phyloP scores from a whole-genome alignment of 106 monocot species.

The Allium sativum region DNA sequence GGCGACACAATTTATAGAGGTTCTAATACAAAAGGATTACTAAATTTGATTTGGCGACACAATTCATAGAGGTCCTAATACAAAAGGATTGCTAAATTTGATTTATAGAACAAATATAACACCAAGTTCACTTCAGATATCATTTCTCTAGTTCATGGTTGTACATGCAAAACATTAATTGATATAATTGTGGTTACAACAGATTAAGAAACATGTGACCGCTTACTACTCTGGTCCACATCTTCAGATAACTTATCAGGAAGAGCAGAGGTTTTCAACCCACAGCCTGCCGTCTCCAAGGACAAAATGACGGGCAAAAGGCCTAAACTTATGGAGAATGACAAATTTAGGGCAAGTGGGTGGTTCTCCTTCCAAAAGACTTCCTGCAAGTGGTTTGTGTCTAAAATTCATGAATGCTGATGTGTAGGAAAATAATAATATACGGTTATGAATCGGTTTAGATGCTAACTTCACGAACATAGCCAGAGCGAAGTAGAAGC shows the following conservation, averaged over 20 bases:
- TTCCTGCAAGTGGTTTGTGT: slow-evolving; percentile 33
- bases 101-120: too few relatives aligned
- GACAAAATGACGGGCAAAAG: slow-evolving; percentile 68
- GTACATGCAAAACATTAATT: too few relatives aligned
- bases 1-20: too few relatives aligned
- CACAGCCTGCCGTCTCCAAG: slow-evolving; percentile 70
- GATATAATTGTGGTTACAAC: too few relatives aligned
- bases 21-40: too few relatives aligned
- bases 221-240: slow-evolving; percentile 67
- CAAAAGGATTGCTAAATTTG: background rate
- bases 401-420: too few relatives aligned
- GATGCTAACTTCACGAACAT: slow-evolving; percentile 40
- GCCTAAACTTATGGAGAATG: slow-evolving; percentile 78
- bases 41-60: background rate
- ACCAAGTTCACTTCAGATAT: too few relatives aligned
- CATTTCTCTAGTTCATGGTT: too few relatives aligned
- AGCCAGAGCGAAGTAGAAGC: slow-evolving; percentile 38
- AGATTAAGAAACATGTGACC: too few relatives aligned
- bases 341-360: slow-evolving; percentile 64
- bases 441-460: background rate
- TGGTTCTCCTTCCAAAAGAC: slow-evolving; percentile 77
- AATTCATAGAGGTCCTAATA: too few relatives aligned
- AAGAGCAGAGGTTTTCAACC: slow-evolving; percentile 51
- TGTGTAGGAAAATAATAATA: background rate
- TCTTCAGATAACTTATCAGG: slow-evolving; percentile 39